Evolutionary conservation across 164 flowering plant species (phyloP).

Genomic region (Buxus sempervirens): DNA sequence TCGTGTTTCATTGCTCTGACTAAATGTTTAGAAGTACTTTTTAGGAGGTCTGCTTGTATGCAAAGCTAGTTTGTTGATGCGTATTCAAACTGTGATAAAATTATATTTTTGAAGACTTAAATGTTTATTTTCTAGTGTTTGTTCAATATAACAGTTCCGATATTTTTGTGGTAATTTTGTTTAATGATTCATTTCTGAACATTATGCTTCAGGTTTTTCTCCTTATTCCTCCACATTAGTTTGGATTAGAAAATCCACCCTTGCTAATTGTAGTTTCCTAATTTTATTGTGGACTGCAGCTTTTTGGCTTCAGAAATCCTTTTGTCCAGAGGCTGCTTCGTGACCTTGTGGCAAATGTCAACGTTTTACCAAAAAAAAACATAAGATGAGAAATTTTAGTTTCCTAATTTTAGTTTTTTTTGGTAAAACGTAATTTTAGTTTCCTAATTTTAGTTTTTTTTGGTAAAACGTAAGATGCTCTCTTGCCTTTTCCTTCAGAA

Average conservation of each 20-base stretch:
- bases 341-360: conserved; percentile 63
- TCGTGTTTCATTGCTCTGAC: neutral
- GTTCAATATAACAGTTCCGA: too few relatives aligned
- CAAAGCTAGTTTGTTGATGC: too few relatives aligned
- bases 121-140: too few relatives aligned
- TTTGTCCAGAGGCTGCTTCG: conserved; percentile 80
- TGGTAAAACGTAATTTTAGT: too few relatives aligned
- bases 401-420: conserved; percentile 7
- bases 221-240: too few relatives aligned
- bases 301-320: conserved; percentile 89
- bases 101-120: neutral
- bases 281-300: conserved; percentile 43
- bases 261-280: conserved; percentile 8
- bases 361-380: conserved; percentile 43
- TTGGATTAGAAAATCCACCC: neutral
- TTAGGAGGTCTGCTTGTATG: neutral
- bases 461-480: too few relatives aligned
- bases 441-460: conserved; percentile 7
- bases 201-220: neutral
- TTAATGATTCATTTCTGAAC: neutral
- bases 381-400: conserved; percentile 23
- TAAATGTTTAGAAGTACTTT: neutral
- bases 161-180: neutral
- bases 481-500: too few relatives aligned
- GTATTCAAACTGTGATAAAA: neutral